Evolutionary conservation across 257 asterid species (phyloP), one percentile per base, ranked within the genome.

Genomic region (Plantago elongata): DNA sequence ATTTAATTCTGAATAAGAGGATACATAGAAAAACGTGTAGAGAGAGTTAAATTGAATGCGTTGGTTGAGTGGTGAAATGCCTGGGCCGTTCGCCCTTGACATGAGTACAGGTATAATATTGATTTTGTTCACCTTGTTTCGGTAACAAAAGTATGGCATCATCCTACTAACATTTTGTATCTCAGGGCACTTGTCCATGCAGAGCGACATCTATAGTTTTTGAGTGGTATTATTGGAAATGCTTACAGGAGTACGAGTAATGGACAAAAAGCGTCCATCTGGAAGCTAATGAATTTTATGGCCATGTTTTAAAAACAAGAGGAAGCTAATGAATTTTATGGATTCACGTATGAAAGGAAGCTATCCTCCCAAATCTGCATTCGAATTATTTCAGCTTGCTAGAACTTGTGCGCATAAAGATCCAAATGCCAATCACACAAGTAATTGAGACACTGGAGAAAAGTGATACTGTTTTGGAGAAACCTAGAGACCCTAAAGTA

Each of bases 241-340:
- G 10, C 45, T 57, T 14, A 57, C 62, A 38, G 62, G 62, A 13
- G 16, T 14, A 30, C 18, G 46, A 57, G 17, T 47, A 42, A 38
- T 57, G 27, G 62, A 57, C 37, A 57, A 14, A 57, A 37, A 13
- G 1, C 62, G 62, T 37, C 48, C 62, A 13, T 13, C 13, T 7
- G 37, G 62, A 57, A 57, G 62, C 40, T 57, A 29, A 43, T 29
- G 11, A 34, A 14, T 42, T n/a, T 57, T 17, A 57, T 57, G 62
- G 62, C 62, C 62, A 29, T 30, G 10, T 8, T 38, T 57, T 17
- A 57, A 57, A 44, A 43, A 14, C 17, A 22, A n/a, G 30, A 30
- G 43, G 46, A 57, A 57, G 62, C 40, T 57, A 29, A 43, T 29
- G 11, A 34, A 14, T 42, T n/a, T 57, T 17, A 57, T 57, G 62